A percentile compares a stretch with the other conserved stretches of the same genome.
These are phyloP conservation scores for Cocos nucifera DNA, from an alignment of 176 grass and related monocot genomes.

Conservation along the genomic window DNA sequence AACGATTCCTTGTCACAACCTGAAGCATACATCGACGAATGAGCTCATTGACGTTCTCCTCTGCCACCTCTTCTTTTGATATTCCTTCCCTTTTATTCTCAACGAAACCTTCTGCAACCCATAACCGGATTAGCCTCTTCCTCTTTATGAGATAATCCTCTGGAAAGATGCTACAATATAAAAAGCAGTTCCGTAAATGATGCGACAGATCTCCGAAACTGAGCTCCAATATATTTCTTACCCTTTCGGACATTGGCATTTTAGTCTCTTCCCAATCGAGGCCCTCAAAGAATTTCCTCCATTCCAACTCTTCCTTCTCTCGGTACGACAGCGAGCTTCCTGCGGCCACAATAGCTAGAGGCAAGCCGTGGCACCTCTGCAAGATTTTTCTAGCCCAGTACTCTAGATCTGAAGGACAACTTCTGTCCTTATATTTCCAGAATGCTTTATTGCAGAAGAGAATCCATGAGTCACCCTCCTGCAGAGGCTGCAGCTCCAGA, in stretches of 20 bases:
- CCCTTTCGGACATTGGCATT: neutral
- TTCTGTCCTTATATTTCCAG: too few relatives aligned
- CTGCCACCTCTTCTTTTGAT: constrained; percentile 19
- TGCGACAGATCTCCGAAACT: constrained; percentile 24
- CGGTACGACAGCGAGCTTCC: too few relatives aligned
- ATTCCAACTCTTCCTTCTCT: constrained; percentile 2
- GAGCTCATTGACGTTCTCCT: constrained; percentile 21
- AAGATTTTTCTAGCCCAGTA: too few relatives aligned
- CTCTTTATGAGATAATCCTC: constrained; percentile 24
- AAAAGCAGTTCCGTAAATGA: constrained; percentile 19
- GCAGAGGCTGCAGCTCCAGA: too few relatives aligned
- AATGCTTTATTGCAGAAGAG: too few relatives aligned
- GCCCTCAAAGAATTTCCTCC: constrained; percentile 6
- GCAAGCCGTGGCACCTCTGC: too few relatives aligned
- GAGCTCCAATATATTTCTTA: constrained; percentile 13
- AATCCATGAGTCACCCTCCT: too few relatives aligned
- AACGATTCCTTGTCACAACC: constrained; percentile 6
- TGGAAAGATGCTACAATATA: constrained; percentile 26
- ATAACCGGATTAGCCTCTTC: constrained; percentile 13
- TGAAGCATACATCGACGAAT: constrained; percentile 19
- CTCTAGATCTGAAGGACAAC: too few relatives aligned
- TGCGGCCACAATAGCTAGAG: too few relatives aligned
- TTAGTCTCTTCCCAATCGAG: constrained; percentile 9
- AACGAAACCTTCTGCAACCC: constrained; percentile 33
- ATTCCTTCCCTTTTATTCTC: constrained; percentile 5